Evolutionary conservation across 202 grass and related monocot species (phyloP).

Genomic region (Zoysia matrella): DNA sequence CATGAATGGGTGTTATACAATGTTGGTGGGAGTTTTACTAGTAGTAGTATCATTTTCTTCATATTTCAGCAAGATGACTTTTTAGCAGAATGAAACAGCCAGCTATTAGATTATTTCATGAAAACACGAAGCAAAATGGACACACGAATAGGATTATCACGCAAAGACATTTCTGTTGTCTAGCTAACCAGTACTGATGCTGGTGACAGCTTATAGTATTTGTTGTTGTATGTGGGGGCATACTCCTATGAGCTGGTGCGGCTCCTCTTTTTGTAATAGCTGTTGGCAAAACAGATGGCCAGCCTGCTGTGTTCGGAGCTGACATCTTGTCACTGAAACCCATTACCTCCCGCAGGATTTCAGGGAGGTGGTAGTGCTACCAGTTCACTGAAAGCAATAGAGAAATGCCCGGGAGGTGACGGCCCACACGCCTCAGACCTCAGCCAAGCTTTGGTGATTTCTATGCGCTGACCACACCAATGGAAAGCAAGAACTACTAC

Average conservation of each 20-base stretch:
- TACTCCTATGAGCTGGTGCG: no score
- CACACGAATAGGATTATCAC: slow-evolving; percentile 25
- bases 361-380: slow-evolving; percentile 55
- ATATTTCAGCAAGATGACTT: background rate
- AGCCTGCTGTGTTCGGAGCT: slow-evolving; percentile 70
- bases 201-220: slow-evolving; percentile 12
- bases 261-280: no score
- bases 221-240: slow-evolving; percentile 41
- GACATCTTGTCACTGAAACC: slow-evolving; percentile 89
- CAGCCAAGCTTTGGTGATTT: slow-evolving; percentile 71
- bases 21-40: no score
- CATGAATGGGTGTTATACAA: no score
- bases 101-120: slow-evolving; percentile 21
- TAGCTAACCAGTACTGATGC: background rate
- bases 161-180: slow-evolving; percentile 39
- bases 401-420: slow-evolving; percentile 42
- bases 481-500: slow-evolving; percentile 42
- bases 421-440: slow-evolving; percentile 39
- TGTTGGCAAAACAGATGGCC: slow-evolving; percentile 49
- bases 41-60: background rate
- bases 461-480: slow-evolving; percentile 96
- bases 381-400: slow-evolving; percentile 61
- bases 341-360: slow-evolving; percentile 77
- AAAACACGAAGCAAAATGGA: slow-evolving; percentile 50
- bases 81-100: background rate